Evolutionary conservation across 2,329 filamentous ascomycete species (phyloP), one percentile per base, ranked within the genome.

Genomic region (Ceratocystis variospora): DNA sequence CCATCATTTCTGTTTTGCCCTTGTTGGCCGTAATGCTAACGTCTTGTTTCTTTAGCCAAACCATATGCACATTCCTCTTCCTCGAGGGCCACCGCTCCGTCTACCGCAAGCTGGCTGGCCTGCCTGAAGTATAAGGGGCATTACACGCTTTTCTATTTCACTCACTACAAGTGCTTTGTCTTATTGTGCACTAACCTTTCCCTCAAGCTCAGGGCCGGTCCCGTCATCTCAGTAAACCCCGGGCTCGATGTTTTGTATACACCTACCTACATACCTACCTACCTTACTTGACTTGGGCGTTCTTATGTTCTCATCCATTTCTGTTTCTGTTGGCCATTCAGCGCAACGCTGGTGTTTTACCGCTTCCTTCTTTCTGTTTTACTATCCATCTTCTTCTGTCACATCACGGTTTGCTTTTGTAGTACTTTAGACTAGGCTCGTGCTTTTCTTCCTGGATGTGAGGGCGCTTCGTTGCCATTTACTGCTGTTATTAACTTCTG

Each of bases 1-100:
- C 37, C 46, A 65, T 41, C 17, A 44, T 1, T 61, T 19, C n/a
- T 10, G 37, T 33, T 44, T 28, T 17, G 19, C 25, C 45, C 25
- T 17, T 25, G 53, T 53, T 62, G 15, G 50, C n/a, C 33, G 5
- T 5, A 59, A 3, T 15, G 17, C 44, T 15, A 44, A 50, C 41
- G 61, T 62, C 55, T 28, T 22, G 5, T 50, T n/a, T 62, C 17
- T 7, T 46, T 61, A 84, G 82, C 45, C 90, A 96, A 78, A 96
- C 90, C 6, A 88, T 96, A 68, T 87, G 87, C 71, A 96, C 90
- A 45, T 92, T 96, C 75, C 74, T 96, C 72, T 92, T 94, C 75
- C 75, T 96, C 72, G 90, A 96, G 75, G 86, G 90, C 74, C 90
- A 96, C 76, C 90, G 92, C 78, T 89, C 87, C 75, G 74, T 86